Base-by-base conservation (phyloP, 2,329 filamentous ascomycete species). In the Aureobasidium melanogenum region DNA sequence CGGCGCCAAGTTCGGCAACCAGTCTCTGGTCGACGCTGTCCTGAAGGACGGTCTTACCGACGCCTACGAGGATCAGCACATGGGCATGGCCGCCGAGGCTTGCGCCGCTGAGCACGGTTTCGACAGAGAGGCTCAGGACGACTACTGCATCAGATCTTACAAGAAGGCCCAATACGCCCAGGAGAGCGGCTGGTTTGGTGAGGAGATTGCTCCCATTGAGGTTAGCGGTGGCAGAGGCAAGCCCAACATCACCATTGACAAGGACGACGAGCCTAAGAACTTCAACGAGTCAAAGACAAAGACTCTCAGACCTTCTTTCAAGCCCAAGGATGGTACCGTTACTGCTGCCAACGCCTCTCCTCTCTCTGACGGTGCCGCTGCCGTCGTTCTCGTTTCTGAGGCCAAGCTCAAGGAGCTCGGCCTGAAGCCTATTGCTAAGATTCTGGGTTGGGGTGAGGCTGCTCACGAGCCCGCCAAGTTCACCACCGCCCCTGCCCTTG, bases 321-420 rank as follows among this genome's bases (percentile, higher is more conserved):
- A 90, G 75, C 89, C 90, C 62, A 87, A 86, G 72, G 82, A 85
- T 64, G 94, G 93, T 68, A 96, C 91, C 65, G 88, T 99, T 69
- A 99, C 94, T 32, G 91, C 94, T 39, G 91, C 94, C 71, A 99
- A 99, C 77, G 94, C 94, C 36, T 95, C 94, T 1, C 94, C 94
- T 57, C 85, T 99, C 70, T 97, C 95, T 73, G 94, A 99, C 74
- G 94, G 94, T 67, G 93, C 91, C 59, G 88, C 92, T 24, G 94
- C 94, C 63, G 80, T 97, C 63, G 89, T 99, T 63, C 88, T 99
- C 66, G 91, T 95, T 69, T 97, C 92, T 44, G 93, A 97, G 80
- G 88, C 88, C 63, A 96, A 95, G 78, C 81, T 99, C 71, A 92
- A 96, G 82, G 87, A 94, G 78, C 87, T 97, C 67, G 86, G 86